Base-by-base conservation (phyloP, 2,329 filamentous ascomycete genomes). In the Xylariaceae sp. region DNA sequence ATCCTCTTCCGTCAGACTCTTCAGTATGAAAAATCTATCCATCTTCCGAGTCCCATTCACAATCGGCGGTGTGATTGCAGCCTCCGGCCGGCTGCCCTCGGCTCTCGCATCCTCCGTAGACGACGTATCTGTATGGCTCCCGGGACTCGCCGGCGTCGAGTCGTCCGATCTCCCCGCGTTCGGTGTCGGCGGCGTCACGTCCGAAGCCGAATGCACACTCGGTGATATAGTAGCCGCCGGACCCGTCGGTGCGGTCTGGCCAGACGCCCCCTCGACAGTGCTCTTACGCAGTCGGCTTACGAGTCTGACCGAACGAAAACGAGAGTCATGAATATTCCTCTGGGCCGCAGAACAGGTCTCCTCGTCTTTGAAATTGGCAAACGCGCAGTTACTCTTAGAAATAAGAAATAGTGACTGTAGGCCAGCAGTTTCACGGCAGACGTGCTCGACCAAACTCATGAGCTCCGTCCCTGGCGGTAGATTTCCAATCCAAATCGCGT, bases 401-500 rank as follows among this genome's bases (percentile, higher is more conserved):
- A 97, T 97, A 37, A 97, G 75, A 62, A 97, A 96, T 0, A 97
- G 76, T 46, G 91, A 96, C 68, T 96, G 88, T 27, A 97, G 83
- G 1, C 91, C 81, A 0, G 79, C 80, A 0, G 89, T 86, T 61
- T 91, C 87, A 59, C 83, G 84, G 58, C 89, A 95, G 55, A 96
- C 94, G 68, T 96, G 89, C 56, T 94, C 84, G 50, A 96, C 95
- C n/a, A 97, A 75, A 55, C 82, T 87, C 71, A 90, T 85, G 9
- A 97, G 78, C 41, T 86, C 86, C 0, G 91, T 88, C 47, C 89
- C 87, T 0, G 89, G 88, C 3, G 92, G 91, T 0, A 97, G 76
- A 67, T 97, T 97, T 41, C 94, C 94, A 31, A 97, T 89, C 92
- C 94, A 97, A 26, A 97, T 84, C 0, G 92, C 92, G 68, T 96